A percentile compares a stretch with the other conserved stretches of the same genome.
These are phyloP conservation scores for Phytopythium sindhum DNA, from an alignment of 352 stramenopile species.

Conservation along the genomic window DNA sequence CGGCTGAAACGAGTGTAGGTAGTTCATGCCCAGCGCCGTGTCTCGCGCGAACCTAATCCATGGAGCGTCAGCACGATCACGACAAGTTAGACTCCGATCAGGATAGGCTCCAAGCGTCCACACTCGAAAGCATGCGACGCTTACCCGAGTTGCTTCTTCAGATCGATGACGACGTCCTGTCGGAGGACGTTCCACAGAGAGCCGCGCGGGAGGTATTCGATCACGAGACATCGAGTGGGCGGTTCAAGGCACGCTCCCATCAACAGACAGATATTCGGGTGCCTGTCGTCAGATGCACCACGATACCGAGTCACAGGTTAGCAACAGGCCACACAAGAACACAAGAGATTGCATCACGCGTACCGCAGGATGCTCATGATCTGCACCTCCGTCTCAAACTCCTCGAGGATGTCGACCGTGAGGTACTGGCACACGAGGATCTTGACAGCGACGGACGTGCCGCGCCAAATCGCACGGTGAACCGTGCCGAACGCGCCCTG, in stretches of 20 bases:
- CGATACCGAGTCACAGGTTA: neutral
- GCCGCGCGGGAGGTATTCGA: slow-evolving; percentile 78
- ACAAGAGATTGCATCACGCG: slow-evolving; percentile 4
- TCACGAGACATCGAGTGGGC: slow-evolving; percentile 78
- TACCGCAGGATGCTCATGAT: slow-evolving; percentile 89
- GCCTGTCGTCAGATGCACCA: slow-evolving; percentile 21
- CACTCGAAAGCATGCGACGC: slow-evolving; percentile 4
- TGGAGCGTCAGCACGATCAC: neutral
- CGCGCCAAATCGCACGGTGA: slow-evolving; percentile 66
- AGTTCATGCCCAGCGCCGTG: slow-evolving; percentile 85
- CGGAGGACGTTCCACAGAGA: slow-evolving; percentile 87
- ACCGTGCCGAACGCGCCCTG: slow-evolving; percentile 85
- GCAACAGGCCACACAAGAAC: slow-evolving; percentile 5
- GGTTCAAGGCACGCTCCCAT: slow-evolving; percentile 82
- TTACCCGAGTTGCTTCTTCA: slow-evolving; percentile 68
- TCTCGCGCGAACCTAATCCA: slow-evolving; percentile 64
- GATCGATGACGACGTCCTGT: slow-evolving; percentile 70
- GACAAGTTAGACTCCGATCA: slow-evolving; percentile 1
- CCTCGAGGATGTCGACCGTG: slow-evolving; percentile 80
- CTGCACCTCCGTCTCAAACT: slow-evolving; percentile 87
- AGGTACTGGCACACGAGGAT: slow-evolving; percentile 83
- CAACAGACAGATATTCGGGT: slow-evolving; percentile 85
- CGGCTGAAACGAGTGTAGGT: slow-evolving; percentile 83
- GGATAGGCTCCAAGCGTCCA: neutral
- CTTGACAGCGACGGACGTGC: slow-evolving; percentile 80